A percentile compares a stretch with the other conserved stretches of the same genome.
These are phyloP conservation scores for Dipodascopsis uninucleata DNA, from an alignment of 805 yeast species.

Conservation along the genomic window DNA sequence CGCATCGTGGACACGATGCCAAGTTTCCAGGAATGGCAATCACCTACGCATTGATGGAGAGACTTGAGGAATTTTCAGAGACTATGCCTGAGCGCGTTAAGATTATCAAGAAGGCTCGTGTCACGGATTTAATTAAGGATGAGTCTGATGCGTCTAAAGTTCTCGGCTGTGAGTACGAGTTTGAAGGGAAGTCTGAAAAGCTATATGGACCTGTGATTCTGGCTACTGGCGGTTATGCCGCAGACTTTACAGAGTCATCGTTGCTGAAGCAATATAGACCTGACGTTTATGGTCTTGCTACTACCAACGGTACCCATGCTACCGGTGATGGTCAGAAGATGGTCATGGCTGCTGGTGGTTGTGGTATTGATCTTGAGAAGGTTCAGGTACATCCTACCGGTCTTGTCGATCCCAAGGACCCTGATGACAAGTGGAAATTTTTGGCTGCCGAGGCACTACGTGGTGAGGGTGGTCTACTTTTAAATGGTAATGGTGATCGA, in stretches of 20 bases:
- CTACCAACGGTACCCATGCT: conserved; percentile 60
- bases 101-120: conserved; percentile 43
- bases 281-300: conserved; percentile 52
- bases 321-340: conserved; percentile 63
- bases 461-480: conserved; percentile 62
- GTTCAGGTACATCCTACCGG: conserved; percentile 71
- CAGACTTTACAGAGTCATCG: conserved; percentile 52
- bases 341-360: conserved; percentile 45
- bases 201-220: conserved; percentile 53
- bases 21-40: conserved; percentile 66
- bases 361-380: conserved; percentile 59
- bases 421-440: conserved; percentile 48
- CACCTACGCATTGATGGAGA: conserved; percentile 51
- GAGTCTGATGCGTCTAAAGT: conserved; percentile 36
- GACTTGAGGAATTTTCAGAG: conserved; percentile 46
- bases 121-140: conserved; percentile 43
- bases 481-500: conserved; percentile 51
- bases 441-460: conserved; percentile 64
- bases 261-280: conserved; percentile 55
- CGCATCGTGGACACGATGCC: conserved; percentile 72
- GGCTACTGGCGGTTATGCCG: conserved; percentile 67
- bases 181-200: conserved; percentile 33
- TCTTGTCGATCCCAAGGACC: conserved; percentile 52
- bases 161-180: conserved; percentile 43
- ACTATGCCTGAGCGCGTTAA: conserved; percentile 43